Conservation (phyloP, 2,329 filamentous ascomycete species). For the Cytospora chrysosperma region DNA sequence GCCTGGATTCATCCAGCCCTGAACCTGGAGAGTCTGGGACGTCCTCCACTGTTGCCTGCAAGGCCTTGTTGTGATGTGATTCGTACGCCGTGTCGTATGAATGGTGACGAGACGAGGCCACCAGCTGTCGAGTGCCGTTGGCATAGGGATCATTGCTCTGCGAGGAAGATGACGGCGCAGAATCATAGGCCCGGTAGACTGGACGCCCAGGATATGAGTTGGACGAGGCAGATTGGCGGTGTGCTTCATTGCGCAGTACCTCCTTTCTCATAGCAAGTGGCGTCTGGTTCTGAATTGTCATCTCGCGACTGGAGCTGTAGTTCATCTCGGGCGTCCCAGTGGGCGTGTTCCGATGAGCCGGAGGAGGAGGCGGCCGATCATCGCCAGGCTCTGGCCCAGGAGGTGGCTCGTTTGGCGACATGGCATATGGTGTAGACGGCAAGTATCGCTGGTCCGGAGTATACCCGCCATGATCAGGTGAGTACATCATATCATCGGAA, state of each 20-base stretch:
- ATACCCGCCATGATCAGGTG: slow-evolving; percentile 36
- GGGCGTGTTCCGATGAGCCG: slow-evolving; percentile 49
- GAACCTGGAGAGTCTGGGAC: slow-evolving; percentile 52
- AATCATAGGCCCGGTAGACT: slow-evolving; percentile 52
- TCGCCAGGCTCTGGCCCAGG: slow-evolving; percentile 34
- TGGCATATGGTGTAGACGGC: slow-evolving; percentile 33
- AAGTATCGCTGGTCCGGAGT: slow-evolving; percentile 34
- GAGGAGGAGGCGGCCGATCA: slow-evolving; percentile 55
- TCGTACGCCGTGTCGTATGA: slow-evolving; percentile 52
- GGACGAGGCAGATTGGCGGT: slow-evolving; percentile 49
- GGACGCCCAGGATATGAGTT: slow-evolving; percentile 53
- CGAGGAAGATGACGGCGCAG: slow-evolving; percentile 40
- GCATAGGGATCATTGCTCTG: slow-evolving; percentile 31
- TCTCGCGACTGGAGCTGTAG: slow-evolving; percentile 12
- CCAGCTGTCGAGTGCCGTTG: slow-evolving; percentile 35
- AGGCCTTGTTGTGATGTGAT: slow-evolving; percentile 46
- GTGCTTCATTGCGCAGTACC: slow-evolving; percentile 56
- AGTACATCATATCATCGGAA: slow-evolving; percentile 40
- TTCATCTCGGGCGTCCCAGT: slow-evolving; percentile 25
- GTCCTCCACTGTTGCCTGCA: slow-evolving; percentile 65
- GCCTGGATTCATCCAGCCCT: slow-evolving; percentile 29
- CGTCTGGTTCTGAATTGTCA: slow-evolving; percentile 29
- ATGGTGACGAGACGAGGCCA: slow-evolving; percentile 44
- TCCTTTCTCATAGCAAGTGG: slow-evolving; percentile 56
- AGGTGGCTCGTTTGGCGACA: slow-evolving; percentile 34